These are phyloP conservation scores for Talaromyces liani DNA, from an alignment of 495 filamentous ascomycete genomes.

Conservation along the genomic window DNA sequence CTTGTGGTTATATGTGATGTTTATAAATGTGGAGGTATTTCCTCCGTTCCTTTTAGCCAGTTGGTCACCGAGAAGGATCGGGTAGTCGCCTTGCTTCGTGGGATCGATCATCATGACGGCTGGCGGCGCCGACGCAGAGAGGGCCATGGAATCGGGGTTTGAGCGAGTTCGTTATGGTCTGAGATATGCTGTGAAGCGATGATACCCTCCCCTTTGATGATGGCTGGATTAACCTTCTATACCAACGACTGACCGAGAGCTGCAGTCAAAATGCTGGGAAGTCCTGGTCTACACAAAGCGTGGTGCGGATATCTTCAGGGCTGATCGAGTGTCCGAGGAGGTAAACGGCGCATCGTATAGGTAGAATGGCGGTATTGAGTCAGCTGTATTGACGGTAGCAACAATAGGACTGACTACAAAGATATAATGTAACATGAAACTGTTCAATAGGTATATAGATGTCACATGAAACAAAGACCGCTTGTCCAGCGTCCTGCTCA, in stretches of 20 bases:
- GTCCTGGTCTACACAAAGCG: background rate
- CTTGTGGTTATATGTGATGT: conserved; percentile 48
- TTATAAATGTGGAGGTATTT: conserved; percentile 24
- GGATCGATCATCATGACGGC: conserved; percentile 36
- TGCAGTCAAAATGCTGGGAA: background rate
- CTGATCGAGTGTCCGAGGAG: background rate
- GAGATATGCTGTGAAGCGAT: background rate
- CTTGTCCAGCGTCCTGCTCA: background rate
- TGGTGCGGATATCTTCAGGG: background rate
- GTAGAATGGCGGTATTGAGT: background rate
- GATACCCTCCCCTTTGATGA: background rate
- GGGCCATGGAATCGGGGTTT: background rate
- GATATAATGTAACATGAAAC: background rate
- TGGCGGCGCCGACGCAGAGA: conserved; percentile 15
- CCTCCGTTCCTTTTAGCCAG: conserved; percentile 21
- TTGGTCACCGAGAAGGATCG: conserved; percentile 36
- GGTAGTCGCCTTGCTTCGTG: conserved; percentile 42
- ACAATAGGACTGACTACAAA: background rate
- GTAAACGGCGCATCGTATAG: background rate
- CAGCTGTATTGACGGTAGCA: background rate
- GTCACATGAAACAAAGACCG: background rate
- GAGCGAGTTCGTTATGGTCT: background rate
- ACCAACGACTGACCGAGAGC: background rate
- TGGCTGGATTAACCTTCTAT: background rate
- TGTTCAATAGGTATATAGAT: background rate